Conservation (phyloP, 2,329 filamentous ascomycete species). For the Alternaria infectoria region DNA sequence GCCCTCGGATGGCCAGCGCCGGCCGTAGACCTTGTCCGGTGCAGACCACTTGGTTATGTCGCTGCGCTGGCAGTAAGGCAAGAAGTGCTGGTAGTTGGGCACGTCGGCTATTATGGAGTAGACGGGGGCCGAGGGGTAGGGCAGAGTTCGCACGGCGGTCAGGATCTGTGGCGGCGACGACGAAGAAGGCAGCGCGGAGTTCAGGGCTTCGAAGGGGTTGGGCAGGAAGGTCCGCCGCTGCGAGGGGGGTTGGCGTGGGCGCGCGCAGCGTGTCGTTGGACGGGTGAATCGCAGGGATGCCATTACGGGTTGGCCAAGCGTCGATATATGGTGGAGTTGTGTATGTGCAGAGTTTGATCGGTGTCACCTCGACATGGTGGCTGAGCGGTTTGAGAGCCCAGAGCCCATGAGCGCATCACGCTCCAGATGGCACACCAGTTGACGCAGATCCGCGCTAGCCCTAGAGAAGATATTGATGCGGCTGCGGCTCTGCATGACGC, state of each 20-base stretch:
- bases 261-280: constrained; percentile 43
- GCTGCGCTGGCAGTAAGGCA: constrained; percentile 87
- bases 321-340: background rate
- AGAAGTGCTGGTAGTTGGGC: constrained; percentile 77
- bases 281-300: constrained; percentile 42
- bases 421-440: constrained; percentile 7
- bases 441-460: constrained; percentile 19
- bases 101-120: constrained; percentile 91
- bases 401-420: constrained; percentile 3
- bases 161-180: constrained; percentile 66
- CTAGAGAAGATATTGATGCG: background rate
- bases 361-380: constrained; percentile 27
- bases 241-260: constrained; percentile 1
- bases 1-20: constrained; percentile 73
- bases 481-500: constrained; percentile 29
- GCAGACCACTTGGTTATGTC: constrained; percentile 76
- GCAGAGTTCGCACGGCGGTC: constrained; percentile 75
- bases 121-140: constrained; percentile 72
- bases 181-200: constrained; percentile 26
- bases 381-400: background rate
- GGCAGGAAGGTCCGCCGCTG: constrained; percentile 53
- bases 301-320: constrained; percentile 25
- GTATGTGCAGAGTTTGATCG: background rate
- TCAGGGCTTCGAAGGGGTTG: constrained; percentile 54
- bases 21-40: constrained; percentile 55